Base-by-base conservation (phyloP, 805 yeast species). In the Lipomyces oligophaga region DNA sequence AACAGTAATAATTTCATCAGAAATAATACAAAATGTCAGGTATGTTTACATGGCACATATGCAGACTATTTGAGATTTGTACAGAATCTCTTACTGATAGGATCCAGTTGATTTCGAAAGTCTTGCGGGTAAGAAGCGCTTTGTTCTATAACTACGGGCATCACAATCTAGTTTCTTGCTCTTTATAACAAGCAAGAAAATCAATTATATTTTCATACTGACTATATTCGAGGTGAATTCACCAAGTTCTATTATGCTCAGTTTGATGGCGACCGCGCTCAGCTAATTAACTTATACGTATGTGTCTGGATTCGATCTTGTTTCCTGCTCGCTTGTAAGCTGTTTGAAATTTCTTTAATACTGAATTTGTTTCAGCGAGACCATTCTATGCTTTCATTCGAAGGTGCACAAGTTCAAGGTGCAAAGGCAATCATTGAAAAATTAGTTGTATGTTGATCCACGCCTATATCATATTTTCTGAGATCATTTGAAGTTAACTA, bases 321-420 rank as follows among this genome's bases (percentile, higher is more conserved):
- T 18, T 13, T 38, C 11, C 7, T 34, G 16, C 11, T 13, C 16
- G 30, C 15, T 19, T 7, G 19, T 37, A 6, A 25, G 11, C 39
- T 37, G 33, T 5, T 15, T 24, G 18, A 8, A 13, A 26, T 10
- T n/a, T 21, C 13, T 15, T 18, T 31, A 6, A 18, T 18, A 25
- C 25, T 16, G 8, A 16, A 31, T 19, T 31, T 13, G 6, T n/a
- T 16, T 27, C 38, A 73, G 79, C 85, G 99, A 67, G 96, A 87
- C 53, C 89, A 85, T 67, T 88, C 97, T 24, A 93, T 93, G 99
- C 76, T 93, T 70, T 93, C 98, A 38, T 93, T 93, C 62, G 98
- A 93, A 73, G 81, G 89, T 45, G 75, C 88, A 49, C 97, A 90
- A 75, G 75, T 85, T 58, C 98, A 90, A 74, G 98, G 99, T 59